A percentile compares a stretch with the other conserved stretches of the same genome.
Conservation (phyloP, 2,329 filamentous ascomycete genomes). For the Nemania bipapillata region DNA sequence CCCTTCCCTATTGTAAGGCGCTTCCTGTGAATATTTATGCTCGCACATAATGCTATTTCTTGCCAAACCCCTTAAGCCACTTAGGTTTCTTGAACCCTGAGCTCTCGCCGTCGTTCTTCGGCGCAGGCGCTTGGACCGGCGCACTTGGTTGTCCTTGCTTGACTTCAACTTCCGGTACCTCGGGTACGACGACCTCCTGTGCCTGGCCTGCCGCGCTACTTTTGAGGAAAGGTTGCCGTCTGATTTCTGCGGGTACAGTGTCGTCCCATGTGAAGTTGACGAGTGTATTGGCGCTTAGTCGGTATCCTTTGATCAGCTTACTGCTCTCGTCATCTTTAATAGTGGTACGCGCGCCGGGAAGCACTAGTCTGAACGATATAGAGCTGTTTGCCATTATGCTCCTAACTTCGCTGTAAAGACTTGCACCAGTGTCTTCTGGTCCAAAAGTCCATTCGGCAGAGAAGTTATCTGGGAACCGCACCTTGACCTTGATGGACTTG, state of each 20-base stretch:
- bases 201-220: constrained; percentile 62
- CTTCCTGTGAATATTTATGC: neutral
- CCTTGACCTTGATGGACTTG: constrained; percentile 76
- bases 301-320: constrained; percentile 76
- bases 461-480: constrained; percentile 89
- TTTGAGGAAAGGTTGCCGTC: constrained; percentile 60
- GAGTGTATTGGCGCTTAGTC: constrained; percentile 75
- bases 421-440: constrained; percentile 73
- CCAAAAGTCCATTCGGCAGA: constrained; percentile 78
- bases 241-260: constrained; percentile 40
- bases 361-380: constrained; percentile 77
- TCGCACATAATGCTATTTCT: constrained; percentile 66
- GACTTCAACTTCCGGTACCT: constrained; percentile 55
- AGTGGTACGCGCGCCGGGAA: constrained; percentile 65
- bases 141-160: constrained; percentile 35
- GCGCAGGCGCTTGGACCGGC: constrained; percentile 29
- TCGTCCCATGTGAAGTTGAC: constrained; percentile 65
- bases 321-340: constrained; percentile 62
- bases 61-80: constrained; percentile 76
- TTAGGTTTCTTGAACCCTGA: constrained; percentile 66
- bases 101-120: constrained; percentile 42
- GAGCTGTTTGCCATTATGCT: constrained; percentile 72
- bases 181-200: constrained; percentile 67
- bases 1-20: neutral
- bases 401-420: constrained; percentile 79